A percentile compares a stretch with the other conserved stretches of the same genome.
These are phyloP conservation scores for Wickerhamomyces silvicola DNA, from an alignment of 805 yeast genomes.

Conservation along the genomic window DNA sequence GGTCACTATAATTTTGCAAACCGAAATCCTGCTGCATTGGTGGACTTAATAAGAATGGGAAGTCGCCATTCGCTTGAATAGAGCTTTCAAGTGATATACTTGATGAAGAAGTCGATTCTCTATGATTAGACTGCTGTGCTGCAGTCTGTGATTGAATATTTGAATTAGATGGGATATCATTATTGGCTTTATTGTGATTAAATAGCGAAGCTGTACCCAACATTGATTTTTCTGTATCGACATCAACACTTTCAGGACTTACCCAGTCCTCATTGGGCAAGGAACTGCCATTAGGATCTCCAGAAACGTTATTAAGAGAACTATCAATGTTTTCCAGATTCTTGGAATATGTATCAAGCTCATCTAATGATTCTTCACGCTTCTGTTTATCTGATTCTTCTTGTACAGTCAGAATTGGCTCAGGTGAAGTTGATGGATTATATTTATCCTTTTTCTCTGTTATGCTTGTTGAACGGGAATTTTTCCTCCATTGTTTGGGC, in stretches of 20 bases:
- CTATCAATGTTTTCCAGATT: constrained; percentile 11
- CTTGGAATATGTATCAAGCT: constrained; percentile 10
- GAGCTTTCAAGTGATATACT: not conserved
- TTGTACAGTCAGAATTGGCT: not conserved
- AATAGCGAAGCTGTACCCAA: too few relatives aligned
- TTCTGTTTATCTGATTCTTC: not conserved
- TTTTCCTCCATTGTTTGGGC: constrained; percentile 1
- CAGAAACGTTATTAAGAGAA: too few relatives aligned
- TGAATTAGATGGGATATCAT: not conserved
- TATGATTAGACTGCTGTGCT: not conserved
- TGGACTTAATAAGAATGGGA: constrained; percentile 5
- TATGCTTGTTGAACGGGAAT: not conserved
- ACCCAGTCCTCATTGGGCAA: too few relatives aligned
- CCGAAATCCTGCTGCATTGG: constrained; percentile 9
- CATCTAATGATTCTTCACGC: too few relatives aligned
- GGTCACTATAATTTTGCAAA: constrained; percentile 23
- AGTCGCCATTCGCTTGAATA: not conserved
- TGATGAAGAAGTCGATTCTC: not conserved
- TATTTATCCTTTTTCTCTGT: not conserved
- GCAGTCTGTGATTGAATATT: not conserved
- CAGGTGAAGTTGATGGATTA: not conserved
- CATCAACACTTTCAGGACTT: too few relatives aligned
- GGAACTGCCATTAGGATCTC: too few relatives aligned
- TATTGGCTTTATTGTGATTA: too few relatives aligned
- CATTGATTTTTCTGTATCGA: too few relatives aligned